Evolutionary conservation across 257 asterid species (phyloP).

Genomic region (Petrea volubilis): DNA sequence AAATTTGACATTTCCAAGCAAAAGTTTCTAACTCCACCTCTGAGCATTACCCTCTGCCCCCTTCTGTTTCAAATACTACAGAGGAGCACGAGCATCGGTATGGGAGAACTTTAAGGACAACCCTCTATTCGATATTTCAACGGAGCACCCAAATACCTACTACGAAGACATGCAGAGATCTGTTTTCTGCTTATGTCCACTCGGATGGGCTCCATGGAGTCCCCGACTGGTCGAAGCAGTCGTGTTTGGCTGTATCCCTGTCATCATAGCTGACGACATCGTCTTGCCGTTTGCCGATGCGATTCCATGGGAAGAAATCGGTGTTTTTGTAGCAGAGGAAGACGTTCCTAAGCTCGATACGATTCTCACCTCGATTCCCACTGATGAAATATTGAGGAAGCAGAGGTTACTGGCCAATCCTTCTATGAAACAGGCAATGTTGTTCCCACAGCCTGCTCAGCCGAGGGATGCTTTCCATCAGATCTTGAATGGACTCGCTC

Average conservation of each 20-base stretch:
- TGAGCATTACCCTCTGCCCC: no score
- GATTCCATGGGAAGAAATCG: constrained; percentile 95
- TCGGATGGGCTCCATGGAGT: constrained; percentile 99
- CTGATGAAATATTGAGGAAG: constrained; percentile 68
- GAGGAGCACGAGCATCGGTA: constrained; percentile 94
- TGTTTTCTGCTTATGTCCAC: constrained; percentile 84
- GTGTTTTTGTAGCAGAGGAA: constrained; percentile 75
- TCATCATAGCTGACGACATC: constrained; percentile 88
- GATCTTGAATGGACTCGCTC: constrained; percentile 85
- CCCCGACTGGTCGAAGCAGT: constrained; percentile 95
- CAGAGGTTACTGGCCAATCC: constrained; percentile 87
- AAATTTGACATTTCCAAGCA: no score
- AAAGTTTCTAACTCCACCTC: no score
- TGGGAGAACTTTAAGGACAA: constrained; percentile 95
- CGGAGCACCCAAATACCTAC: constrained; percentile 85
- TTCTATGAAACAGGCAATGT: constrained; percentile 91
- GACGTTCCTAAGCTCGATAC: constrained; percentile 85
- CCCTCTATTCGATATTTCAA: constrained; percentile 86
- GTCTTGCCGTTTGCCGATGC: constrained; percentile 91
- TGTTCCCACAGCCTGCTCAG: constrained; percentile 84
- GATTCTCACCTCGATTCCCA: constrained; percentile 72
- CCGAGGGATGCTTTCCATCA: constrained; percentile 88
- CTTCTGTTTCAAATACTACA: constrained; percentile 27
- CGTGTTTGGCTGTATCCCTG: constrained; percentile 88
- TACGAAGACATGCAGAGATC: constrained; percentile 94